Evolutionary conservation across 2,329 filamentous ascomycete genomes (phyloP).

Genomic region (Aureobasidium leucospermi): DNA sequence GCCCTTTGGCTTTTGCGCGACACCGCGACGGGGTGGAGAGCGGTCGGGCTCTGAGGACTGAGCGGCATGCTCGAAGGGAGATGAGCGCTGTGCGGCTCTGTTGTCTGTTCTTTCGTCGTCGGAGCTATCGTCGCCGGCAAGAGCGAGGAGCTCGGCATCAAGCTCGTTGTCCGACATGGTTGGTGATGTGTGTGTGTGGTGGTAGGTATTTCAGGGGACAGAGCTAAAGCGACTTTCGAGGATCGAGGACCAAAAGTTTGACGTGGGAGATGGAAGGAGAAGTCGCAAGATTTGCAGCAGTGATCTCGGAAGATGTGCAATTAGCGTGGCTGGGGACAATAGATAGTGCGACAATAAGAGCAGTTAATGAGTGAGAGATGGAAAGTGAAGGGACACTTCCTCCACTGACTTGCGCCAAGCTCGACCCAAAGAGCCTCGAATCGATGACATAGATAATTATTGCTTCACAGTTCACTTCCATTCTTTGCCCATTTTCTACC

Average conservation of each 20-base stretch:
- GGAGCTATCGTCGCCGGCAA: constrained; percentile 62
- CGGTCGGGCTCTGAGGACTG: constrained; percentile 18
- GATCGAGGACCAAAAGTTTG: neutral
- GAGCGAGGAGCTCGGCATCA: constrained; percentile 86
- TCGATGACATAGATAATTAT: neutral
- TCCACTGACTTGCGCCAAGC: neutral
- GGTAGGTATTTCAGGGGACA: neutral
- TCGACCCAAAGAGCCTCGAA: neutral
- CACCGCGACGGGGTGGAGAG: constrained; percentile 30
- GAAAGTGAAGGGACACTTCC: neutral
- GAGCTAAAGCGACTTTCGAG: neutral
- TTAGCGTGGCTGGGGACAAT: constrained; percentile 10
- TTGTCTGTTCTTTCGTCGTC: constrained; percentile 38
- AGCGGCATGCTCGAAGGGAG: constrained; percentile 3
- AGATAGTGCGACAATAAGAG: constrained; percentile 5
- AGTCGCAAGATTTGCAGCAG: neutral
- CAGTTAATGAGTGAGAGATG: neutral
- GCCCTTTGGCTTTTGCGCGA: constrained; percentile 41
- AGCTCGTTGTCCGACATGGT: constrained; percentile 69
- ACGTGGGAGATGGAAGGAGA: neutral
- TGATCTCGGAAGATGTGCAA: neutral
- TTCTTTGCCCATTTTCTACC: neutral
- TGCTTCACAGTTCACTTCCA: neutral
- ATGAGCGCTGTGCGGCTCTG: constrained; percentile 19
- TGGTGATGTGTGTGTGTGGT: neutral